phyloP scores from a whole-genome alignment of 257 asterid species.

The Vinca minor region DNA sequence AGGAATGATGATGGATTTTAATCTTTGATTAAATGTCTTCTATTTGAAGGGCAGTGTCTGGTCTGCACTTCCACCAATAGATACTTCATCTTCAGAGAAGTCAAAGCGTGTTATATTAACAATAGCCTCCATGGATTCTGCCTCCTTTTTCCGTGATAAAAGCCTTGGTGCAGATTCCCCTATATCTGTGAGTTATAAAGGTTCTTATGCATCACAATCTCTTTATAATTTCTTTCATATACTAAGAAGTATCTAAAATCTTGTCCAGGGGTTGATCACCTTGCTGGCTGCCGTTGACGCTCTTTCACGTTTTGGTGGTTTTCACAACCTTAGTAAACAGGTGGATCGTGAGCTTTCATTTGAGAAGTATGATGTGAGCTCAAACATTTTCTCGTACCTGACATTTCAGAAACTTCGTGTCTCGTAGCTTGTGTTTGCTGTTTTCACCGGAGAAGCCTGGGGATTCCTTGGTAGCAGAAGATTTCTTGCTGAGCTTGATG shows the following conservation, averaged over 20 bases:
- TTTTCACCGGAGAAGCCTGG: conserved; percentile 97
- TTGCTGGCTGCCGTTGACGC: conserved; percentile 93
- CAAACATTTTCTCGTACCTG: conserved; percentile 7
- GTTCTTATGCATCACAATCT: conserved; percentile 1
- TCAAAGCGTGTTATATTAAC: conserved; percentile 58
- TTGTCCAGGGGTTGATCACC: conserved; percentile 72
- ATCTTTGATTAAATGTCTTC: conserved; percentile 31
- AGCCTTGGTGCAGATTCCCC: conserved; percentile 95
- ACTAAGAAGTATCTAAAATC: conserved; percentile 6
- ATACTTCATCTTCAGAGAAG: conserved; percentile 36
- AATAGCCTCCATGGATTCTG: conserved; percentile 88
- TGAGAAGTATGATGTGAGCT: neutral
- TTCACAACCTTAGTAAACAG: conserved; percentile 69
- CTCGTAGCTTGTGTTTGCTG: conserved; percentile 80
- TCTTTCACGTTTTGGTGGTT: conserved; percentile 56
- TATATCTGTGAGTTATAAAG: conserved; percentile 61
- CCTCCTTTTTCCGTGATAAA: conserved; percentile 91
- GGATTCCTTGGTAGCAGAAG: conserved; percentile 96
- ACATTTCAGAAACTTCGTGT: conserved; percentile 11
- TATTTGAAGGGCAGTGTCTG: conserved; percentile 97
- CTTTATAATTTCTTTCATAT: conserved; percentile 7
- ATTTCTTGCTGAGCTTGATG: conserved; percentile 73
- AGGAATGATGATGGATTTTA: conserved; percentile 23
- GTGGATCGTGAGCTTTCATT: conserved; percentile 25
- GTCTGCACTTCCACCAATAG: conserved; percentile 91